Evolutionary conservation across 768 basidiomycete species (phyloP).

Genomic region (Pleurotus citrinopileatus): DNA sequence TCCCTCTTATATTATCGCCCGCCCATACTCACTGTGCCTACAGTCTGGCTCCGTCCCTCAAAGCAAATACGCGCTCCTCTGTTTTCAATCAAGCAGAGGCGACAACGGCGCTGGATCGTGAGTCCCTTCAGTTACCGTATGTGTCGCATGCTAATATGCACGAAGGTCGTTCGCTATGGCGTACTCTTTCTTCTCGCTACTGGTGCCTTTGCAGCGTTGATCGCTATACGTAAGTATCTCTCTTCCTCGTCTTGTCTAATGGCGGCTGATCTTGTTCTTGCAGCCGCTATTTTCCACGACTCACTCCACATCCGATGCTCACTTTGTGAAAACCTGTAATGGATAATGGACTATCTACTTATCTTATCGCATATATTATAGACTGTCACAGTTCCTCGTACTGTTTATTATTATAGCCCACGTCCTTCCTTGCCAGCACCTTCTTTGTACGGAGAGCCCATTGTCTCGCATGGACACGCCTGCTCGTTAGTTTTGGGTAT

Average conservation of each 20-base stretch:
- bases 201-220: conserved; percentile 68
- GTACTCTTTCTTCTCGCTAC: conserved; percentile 70
- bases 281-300: conserved; percentile 62
- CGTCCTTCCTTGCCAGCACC: neutral
- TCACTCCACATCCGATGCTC: conserved; percentile 60
- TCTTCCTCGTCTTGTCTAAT: conserved; percentile 11
- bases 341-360: conserved; percentile 32
- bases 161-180: conserved; percentile 80
- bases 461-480: neutral
- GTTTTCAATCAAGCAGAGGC: conserved; percentile 86
- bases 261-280: conserved; percentile 11
- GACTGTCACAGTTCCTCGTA: neutral
- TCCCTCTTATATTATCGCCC: conserved; percentile 1
- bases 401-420: neutral
- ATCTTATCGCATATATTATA: conserved; percentile 18
- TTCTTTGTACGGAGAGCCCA: neutral
- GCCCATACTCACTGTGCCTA: conserved; percentile 18
- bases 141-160: neutral
- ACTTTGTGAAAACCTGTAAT: conserved; percentile 65
- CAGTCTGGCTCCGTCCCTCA: conserved; percentile 94
- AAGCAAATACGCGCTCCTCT: conserved; percentile 92
- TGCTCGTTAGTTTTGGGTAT: neutral
- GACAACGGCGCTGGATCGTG: conserved; percentile 88
- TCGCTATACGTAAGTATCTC: conserved; percentile 68
- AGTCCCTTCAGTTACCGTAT: conserved; percentile 23